Base-by-base conservation (phyloP, 805 yeast genomes). In the Pichia nanzhaoensis region DNA sequence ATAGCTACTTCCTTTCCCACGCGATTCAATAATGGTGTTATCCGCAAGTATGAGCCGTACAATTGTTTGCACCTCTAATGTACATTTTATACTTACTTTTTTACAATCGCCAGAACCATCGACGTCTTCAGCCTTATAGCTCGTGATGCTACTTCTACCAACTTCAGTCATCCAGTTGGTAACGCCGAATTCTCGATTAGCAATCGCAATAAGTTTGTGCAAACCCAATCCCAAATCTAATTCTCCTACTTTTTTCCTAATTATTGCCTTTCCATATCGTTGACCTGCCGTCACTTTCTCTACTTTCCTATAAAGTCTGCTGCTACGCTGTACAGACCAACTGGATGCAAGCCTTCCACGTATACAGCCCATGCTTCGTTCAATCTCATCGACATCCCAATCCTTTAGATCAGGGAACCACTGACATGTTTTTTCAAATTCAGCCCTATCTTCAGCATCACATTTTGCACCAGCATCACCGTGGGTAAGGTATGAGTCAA, bases 101-200 rank as follows among this genome's bases (percentile, higher is more conserved):
- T 24, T 10, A 24, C 39, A 7, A n/a, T 37, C 31, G 2, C 13
- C 37, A 5, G 18, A 16, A 14, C 14, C 40, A 8, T 20, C 31
- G 22, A 5, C 5, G 12, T 18, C 10, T 2, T 3, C 1, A 18
- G 13, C 34, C 17, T 38, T 41, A 37, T 20, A 33, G 16, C 5
- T 10, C 3, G 21, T 16, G 8, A 42, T 39, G 7, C 30, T 27
- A 17, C 38, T 34, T 1, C 30, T 33, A n/a, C 39, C 40, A 27
- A 47, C 34, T 14, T 18, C 32, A 12, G 28, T 40, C 30, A 68
- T 61, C 82, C 82, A 77, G 30, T 77, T 79, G 46, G 68, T 59
- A 53, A 63, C 70, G 2, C 81, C 82, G 61, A 74, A 75, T 8
- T 67, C 58, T n/a, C 59, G 64, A 51, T 77, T 77, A 0, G 78